These are phyloP conservation scores for Aspergillus pseudoglaucus DNA, from an alignment of 2,329 filamentous ascomycete species.

Conservation along the genomic window DNA sequence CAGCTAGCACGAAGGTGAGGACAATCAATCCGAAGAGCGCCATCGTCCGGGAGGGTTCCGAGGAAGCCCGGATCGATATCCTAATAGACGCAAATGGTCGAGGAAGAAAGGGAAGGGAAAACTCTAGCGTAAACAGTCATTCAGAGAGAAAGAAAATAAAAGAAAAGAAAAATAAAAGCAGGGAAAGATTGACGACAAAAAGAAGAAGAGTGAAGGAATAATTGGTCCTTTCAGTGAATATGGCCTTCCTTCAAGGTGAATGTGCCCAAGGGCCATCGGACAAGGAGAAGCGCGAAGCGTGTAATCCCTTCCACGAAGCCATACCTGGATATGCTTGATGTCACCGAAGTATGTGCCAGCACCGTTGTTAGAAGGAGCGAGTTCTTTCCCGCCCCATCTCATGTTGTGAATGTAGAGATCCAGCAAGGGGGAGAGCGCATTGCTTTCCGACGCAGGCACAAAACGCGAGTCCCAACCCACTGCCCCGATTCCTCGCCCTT, in stretches of 20 bases:
- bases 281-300: conserved; percentile 27
- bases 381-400: conserved; percentile 8
- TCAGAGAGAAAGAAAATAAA: conserved; percentile 1
- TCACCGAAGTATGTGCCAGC: conserved; percentile 28
- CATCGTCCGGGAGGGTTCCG: conserved; percentile 17
- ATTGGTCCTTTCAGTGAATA: conserved; percentile 16
- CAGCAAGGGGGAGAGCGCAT: conserved; percentile 26
- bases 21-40: conserved; percentile 19
- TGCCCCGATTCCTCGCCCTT: conserved; percentile 12
- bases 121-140: conserved; percentile 5
- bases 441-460: conserved; percentile 18
- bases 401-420: conserved; percentile 24
- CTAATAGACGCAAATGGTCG: conserved; percentile 3
- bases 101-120: conserved; percentile 10
- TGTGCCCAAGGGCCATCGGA: conserved; percentile 23
- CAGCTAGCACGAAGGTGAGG: conserved; percentile 21
- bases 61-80: neutral
- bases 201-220: conserved; percentile 13
- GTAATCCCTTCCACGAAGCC: conserved; percentile 29
- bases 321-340: conserved; percentile 34
- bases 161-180: conserved; percentile 9
- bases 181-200: conserved; percentile 4
- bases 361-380: neutral
- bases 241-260: conserved; percentile 15
- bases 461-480: conserved; percentile 14